Percentiles rank a stretch among this genome's conserved stretches.
Conservation (phyloP, 148 eudicot genomes). For the Chenopodium album region DNA sequence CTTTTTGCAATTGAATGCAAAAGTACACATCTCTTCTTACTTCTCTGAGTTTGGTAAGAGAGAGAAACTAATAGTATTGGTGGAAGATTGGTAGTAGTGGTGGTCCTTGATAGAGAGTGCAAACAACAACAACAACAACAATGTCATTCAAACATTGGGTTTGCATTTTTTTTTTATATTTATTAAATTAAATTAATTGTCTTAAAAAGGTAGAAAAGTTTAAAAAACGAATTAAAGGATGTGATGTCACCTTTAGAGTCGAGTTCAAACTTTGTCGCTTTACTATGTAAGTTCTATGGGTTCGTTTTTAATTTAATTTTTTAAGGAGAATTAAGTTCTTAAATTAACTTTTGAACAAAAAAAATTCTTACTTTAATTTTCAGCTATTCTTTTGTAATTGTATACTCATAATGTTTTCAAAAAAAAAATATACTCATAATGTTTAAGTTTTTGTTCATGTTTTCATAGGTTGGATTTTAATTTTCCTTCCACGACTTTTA, state of each 20-base stretch:
- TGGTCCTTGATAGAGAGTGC: slow-evolving; percentile 9
- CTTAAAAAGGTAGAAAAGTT: no score
- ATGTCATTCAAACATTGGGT: slow-evolving; percentile 6
- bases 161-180: background rate
- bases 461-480: no score
- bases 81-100: slow-evolving; percentile 6
- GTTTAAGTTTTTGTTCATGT: no score
- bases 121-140: background rate
- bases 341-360: no score
- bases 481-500: no score
- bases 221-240: background rate
- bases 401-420: no score
- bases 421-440: no score
- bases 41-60: background rate
- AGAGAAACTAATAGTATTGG: background rate
- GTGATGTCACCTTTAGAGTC: slow-evolving; percentile 11
- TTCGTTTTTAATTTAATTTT: no score
- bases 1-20: slow-evolving; percentile 3
- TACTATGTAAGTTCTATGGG: background rate
- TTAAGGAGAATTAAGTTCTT: no score
- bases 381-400: no score
- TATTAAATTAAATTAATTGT: no score
- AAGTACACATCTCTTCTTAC: background rate
- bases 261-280: slow-evolving; percentile 12
- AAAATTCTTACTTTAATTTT: no score